phyloP scores from a whole-genome alignment of 768 basidiomycete species.

The Suillus tomentosus region DNA sequence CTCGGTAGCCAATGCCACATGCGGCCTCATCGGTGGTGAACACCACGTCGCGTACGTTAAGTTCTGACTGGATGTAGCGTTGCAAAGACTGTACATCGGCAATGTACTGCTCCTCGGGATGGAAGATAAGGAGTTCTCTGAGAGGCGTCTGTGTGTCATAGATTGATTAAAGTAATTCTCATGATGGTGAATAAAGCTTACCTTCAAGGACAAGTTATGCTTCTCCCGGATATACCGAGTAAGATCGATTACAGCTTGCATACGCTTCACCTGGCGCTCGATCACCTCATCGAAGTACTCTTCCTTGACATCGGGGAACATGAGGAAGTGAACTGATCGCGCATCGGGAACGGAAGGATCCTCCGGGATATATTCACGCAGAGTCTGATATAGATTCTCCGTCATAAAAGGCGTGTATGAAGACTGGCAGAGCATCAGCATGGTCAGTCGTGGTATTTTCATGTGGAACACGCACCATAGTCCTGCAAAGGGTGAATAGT shows the following conservation, averaged over 20 bases:
- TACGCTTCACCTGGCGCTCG: constrained; percentile 90
- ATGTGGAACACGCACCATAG: constrained; percentile 67
- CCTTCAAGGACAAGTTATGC: constrained; percentile 88
- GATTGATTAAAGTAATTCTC: constrained; percentile 7
- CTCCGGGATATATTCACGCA: constrained; percentile 82
- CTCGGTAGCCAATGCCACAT: constrained; percentile 89
- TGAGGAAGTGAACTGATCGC: constrained; percentile 93
- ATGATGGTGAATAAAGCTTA: constrained; percentile 33
- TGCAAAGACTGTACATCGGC: constrained; percentile 83
- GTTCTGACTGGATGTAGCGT: constrained; percentile 89
- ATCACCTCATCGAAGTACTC: constrained; percentile 94
- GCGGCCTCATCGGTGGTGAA: constrained; percentile 87
- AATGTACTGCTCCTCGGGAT: constrained; percentile 80
- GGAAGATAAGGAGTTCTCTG: constrained; percentile 92
- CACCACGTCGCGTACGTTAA: constrained; percentile 89
- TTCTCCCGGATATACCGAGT: constrained; percentile 86
- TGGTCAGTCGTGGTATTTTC: constrained; percentile 3
- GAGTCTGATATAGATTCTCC: constrained; percentile 92
- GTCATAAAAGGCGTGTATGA: constrained; percentile 98
- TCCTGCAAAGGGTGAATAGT: constrained; percentile 89
- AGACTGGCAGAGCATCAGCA: constrained; percentile 52
- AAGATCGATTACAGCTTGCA: constrained; percentile 95
- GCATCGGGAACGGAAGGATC: constrained; percentile 71
- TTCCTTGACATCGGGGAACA: constrained; percentile 90
- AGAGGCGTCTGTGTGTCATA: constrained; percentile 70